A percentile compares a stretch with the other conserved stretches of the same genome.
phyloP scores from a whole-genome alignment of 106 monocot genomes.

The Xerophyta viscosa region DNA sequence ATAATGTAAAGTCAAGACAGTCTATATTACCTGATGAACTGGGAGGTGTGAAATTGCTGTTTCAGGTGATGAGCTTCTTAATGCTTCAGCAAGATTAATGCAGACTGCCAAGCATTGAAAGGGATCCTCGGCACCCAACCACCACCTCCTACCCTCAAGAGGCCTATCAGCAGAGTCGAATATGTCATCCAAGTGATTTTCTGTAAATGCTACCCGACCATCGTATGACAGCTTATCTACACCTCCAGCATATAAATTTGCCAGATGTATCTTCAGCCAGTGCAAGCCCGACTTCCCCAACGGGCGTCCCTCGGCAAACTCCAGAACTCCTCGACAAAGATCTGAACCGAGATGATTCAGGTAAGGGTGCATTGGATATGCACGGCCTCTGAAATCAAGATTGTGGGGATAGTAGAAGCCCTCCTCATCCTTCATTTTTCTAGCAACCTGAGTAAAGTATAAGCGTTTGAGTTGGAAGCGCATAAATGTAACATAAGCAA shows the following conservation, averaged over 20 bases:
- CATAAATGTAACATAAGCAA: not conserved
- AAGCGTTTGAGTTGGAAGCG: not conserved
- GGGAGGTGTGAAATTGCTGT: slow-evolving; percentile 79
- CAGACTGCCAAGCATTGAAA: slow-evolving; percentile 97
- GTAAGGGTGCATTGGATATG: slow-evolving; percentile 97
- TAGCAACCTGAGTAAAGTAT: slow-evolving; percentile 57
- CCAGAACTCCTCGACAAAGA: slow-evolving; percentile 83
- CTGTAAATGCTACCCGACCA: slow-evolving; percentile 74
- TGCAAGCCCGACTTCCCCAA: slow-evolving; percentile 77
- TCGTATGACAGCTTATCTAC: slow-evolving; percentile 91
- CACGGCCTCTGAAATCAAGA: slow-evolving; percentile 93
- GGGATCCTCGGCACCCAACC: slow-evolving; percentile 92
- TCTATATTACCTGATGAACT: slow-evolving; percentile 92
- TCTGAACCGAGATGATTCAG: slow-evolving; percentile 96
- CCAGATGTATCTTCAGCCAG: slow-evolving; percentile 96
- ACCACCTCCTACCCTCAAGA: slow-evolving; percentile 88
- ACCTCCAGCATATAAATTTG: slow-evolving; percentile 86
- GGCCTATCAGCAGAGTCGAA: slow-evolving; percentile 97
- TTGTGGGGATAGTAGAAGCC: slow-evolving; percentile 98
- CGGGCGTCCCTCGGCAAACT: slow-evolving; percentile 82
- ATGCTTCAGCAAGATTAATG: slow-evolving; percentile 89
- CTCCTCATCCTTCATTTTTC: slow-evolving; percentile 94
- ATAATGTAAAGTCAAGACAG: no score
- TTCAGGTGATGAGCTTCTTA: slow-evolving; percentile 86
- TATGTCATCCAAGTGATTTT: slow-evolving; percentile 81